Conservation (phyloP, 2,329 filamentous ascomycete species). For the Huntiella savannae region DNA sequence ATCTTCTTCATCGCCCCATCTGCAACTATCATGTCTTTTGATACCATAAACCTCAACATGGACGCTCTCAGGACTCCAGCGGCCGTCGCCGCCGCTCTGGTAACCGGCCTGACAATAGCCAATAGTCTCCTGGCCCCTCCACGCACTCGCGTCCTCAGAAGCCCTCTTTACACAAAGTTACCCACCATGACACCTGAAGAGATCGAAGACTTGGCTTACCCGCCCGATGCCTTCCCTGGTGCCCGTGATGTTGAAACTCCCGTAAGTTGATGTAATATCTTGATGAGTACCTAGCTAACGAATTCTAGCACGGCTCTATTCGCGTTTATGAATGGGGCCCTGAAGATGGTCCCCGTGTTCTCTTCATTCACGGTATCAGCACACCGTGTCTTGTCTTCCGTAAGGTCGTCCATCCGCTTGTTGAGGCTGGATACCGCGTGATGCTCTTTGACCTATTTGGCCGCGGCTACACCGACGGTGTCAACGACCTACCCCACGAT, state of each 20-base stretch:
- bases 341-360: conserved; percentile 48
- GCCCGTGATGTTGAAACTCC: conserved; percentile 54
- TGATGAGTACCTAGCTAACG: background rate
- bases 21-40: no score
- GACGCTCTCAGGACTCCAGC: no score
- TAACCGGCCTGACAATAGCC: conserved; percentile 13
- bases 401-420: conserved; percentile 47
- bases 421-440: conserved; percentile 52
- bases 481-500: conserved; percentile 50
- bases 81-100: no score
- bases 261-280: conserved; percentile 17
- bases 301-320: conserved; percentile 46
- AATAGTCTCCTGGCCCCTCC: conserved; percentile 23
- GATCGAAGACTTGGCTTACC: conserved; percentile 31
- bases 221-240: conserved; percentile 49
- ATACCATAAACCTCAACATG: no score
- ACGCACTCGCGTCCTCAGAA: conserved; percentile 22
- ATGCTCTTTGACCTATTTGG: conserved; percentile 64
- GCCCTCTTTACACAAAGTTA: conserved; percentile 25
- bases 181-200: conserved; percentile 20
- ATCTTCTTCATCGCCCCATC: no score
- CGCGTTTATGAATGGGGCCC: conserved; percentile 73
- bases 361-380: conserved; percentile 69
- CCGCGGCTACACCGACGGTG: conserved; percentile 46
- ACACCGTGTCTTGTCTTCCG: conserved; percentile 60